Conservation (phyloP, 176 grass and related monocot species). For the Rhynchospora breviuscula region DNA sequence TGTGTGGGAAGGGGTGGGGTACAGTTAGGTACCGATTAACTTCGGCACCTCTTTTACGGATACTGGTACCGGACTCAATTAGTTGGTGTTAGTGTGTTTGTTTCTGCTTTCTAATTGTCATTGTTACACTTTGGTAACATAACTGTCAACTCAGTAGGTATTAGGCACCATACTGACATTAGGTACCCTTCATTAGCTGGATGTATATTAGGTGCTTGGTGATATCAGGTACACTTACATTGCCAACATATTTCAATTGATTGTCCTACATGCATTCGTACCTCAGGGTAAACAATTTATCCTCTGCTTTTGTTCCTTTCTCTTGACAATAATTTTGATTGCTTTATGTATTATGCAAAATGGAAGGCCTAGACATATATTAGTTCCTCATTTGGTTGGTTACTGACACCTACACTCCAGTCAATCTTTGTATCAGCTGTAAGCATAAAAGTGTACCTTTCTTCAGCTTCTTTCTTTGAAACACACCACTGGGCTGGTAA, state of each 20-base stretch:
- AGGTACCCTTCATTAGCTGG: neutral
- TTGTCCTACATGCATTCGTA: neutral
- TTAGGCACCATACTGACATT: neutral
- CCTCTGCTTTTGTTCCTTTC: neutral
- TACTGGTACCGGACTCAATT: neutral
- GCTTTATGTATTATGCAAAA: neutral
- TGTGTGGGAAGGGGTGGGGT: no score
- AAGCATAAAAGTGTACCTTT: slow-evolving; percentile 5
- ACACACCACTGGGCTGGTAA: slow-evolving; percentile 75
- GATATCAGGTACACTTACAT: neutral
- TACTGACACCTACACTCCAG: neutral
- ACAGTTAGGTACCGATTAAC: neutral
- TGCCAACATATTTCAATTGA: neutral
- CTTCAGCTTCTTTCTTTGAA: slow-evolving; percentile 42
- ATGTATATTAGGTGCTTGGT: neutral
- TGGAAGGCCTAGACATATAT: neutral
- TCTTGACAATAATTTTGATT: neutral
- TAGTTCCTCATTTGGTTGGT: neutral
- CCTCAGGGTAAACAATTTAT: neutral
- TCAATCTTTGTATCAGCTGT: neutral
- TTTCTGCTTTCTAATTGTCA: neutral
- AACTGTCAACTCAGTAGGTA: neutral
- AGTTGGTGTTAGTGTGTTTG: neutral
- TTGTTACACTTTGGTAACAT: neutral
- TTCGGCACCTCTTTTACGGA: neutral